Percentiles rank a stretch among this genome's conserved stretches.
Evolutionary conservation across 2,329 filamentous ascomycete genomes (phyloP).

Genomic region (Purpureocillium takamizusanense): DNA sequence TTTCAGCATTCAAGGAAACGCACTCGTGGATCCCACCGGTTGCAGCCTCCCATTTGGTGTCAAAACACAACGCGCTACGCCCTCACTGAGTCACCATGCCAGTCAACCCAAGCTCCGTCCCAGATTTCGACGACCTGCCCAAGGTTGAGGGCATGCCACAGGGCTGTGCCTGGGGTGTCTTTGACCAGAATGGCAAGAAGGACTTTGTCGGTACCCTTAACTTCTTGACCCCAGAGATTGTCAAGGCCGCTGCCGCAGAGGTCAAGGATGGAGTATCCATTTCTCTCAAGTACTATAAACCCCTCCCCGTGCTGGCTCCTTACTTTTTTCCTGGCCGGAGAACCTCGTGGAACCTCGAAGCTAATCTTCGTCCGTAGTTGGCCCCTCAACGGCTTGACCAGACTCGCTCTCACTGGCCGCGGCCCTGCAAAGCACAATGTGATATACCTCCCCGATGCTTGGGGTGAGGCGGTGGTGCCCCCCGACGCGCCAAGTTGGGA

Average conservation of each 20-base stretch:
- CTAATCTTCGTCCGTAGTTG: constrained; percentile 18
- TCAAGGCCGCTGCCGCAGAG: constrained; percentile 13
- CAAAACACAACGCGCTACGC: too few species aligned
- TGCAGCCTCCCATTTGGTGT: too few species aligned
- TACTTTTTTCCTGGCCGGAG: too few species aligned
- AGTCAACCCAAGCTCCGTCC: constrained; percentile 17
- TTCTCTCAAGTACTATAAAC: constrained; percentile 37
- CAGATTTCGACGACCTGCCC: constrained; percentile 34
- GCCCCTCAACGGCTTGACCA: constrained; percentile 30
- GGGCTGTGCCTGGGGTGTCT: constrained; percentile 43
- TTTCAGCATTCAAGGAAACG: too few species aligned
- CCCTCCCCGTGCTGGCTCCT: too few species aligned
- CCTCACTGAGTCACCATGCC: background rate
- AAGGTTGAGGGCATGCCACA: constrained; percentile 32
- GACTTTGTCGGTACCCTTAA: constrained; percentile 44
- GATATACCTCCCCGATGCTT: constrained; percentile 18
- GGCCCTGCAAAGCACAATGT: constrained; percentile 25
- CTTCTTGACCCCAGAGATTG: constrained; percentile 36
- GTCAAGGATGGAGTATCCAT: constrained; percentile 33
- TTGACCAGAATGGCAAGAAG: constrained; percentile 33
- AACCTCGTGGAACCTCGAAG: too few species aligned
- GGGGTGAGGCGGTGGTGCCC: constrained; percentile 2
- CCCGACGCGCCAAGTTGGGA: constrained; percentile 25
- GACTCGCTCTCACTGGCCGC: constrained; percentile 24
- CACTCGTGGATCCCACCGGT: too few species aligned